These are phyloP conservation scores for Ascoidea asiatica DNA, from an alignment of 805 yeast species.

Conservation along the genomic window DNA sequence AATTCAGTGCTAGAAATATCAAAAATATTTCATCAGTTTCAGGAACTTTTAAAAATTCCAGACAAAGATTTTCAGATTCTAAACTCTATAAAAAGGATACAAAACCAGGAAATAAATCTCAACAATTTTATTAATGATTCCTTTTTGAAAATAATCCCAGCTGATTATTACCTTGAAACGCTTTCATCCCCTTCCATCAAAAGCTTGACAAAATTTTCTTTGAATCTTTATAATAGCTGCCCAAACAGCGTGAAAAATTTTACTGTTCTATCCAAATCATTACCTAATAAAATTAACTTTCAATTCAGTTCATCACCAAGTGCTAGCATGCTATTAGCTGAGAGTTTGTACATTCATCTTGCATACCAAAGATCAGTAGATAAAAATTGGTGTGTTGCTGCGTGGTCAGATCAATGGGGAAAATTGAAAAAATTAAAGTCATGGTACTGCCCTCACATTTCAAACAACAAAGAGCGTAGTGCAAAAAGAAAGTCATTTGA, in stretches of 20 bases:
- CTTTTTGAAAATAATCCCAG: constrained; percentile 26
- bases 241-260: constrained; percentile 23
- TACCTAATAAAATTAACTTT: constrained; percentile 30
- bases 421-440: constrained; percentile 44
- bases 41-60: constrained; percentile 16
- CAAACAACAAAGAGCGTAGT: constrained; percentile 3
- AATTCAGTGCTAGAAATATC: constrained; percentile 34
- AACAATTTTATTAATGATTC: constrained; percentile 17
- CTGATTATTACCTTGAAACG: constrained; percentile 23
- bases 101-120: background rate
- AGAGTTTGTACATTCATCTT: constrained; percentile 70
- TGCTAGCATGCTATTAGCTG: constrained; percentile 29
- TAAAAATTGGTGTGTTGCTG: constrained; percentile 71
- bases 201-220: constrained; percentile 29
- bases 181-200: constrained; percentile 19
- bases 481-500: constrained; percentile 24
- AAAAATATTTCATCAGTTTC: constrained; percentile 32
- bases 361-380: constrained; percentile 78
- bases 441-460: constrained; percentile 35
- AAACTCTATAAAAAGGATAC: background rate
- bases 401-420: constrained; percentile 85
- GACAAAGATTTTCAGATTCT: background rate
- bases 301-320: constrained; percentile 24
- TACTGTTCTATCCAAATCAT: constrained; percentile 25
- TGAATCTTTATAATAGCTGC: constrained; percentile 45